Base-by-base conservation (phyloP, 148 eudicot genomes). In the Heliosperma pusillum region DNA sequence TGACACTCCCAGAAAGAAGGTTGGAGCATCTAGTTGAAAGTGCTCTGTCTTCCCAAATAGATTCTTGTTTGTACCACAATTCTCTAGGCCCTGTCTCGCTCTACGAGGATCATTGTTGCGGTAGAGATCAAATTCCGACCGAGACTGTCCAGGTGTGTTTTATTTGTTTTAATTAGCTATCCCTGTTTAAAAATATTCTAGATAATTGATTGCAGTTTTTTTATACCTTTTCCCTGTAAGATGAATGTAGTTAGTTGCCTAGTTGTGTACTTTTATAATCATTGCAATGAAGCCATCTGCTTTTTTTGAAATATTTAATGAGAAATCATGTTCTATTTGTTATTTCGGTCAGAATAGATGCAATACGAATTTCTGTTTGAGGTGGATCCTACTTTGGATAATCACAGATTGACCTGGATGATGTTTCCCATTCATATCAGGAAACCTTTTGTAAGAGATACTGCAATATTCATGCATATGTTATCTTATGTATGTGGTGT, bases 21-120 rank as follows among this genome's bases (percentile, higher is more conserved):
- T 81, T 94, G 86, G 98, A 88, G 79, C 81, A 85, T 76, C 80
- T 94, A 81, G 86, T 94, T 62, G 98, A 91, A 85, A 87, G 71
- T 84, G 89, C 86, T 45, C 84, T 85, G 30, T 36, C 68, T 80
- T 80, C 84, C 10, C 96, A 90, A 80, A 79, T 89, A 79, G 92
- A 90, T 77, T 80, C 89, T 15, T 94, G 98, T 70, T 45, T 87
- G 78, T 94, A 91, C 75, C 98, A 94, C 77, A 89, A 86, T 84
- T 83, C 84, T 26, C 25, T 74, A 8, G 83, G 80, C 72, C 73
- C 82, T 30, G 76, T 90, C 19, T 86, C 93, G 36, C 86, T 94
- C 10, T 91, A 82, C 33, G 82, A 83, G 85, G 96, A 94, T 73
- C 98, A 94, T 74, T 75, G 78, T 42, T 94, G 98, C 72, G 84